phyloP scores from a whole-genome alignment of 208 protist genomes.

The Trypanosoma congolense region DNA sequence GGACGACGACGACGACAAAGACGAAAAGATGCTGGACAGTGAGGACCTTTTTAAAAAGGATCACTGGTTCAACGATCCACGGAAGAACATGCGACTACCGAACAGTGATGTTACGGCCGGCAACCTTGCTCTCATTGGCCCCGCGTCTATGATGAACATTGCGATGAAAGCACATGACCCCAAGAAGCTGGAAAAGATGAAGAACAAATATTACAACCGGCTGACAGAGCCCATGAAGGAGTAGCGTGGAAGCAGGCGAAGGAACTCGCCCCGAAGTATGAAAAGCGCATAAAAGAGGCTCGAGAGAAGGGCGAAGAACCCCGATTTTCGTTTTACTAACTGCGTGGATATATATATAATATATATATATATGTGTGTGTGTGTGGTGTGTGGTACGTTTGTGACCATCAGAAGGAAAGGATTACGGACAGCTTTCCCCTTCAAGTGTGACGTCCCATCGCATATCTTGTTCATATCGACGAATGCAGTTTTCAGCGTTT shows the following conservation, averaged over 20 bases:
- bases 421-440: no score
- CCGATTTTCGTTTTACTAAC: conserved; percentile 79
- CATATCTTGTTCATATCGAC: no score
- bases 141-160: conserved; percentile 87
- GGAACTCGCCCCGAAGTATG: conserved; percentile 86
- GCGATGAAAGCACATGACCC: conserved; percentile 80
- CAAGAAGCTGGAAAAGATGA: conserved; percentile 80
- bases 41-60: conserved; percentile 87
- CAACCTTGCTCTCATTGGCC: conserved; percentile 74
- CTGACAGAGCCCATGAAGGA: conserved; percentile 85
- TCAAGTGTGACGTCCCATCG: no score
- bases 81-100: conserved; percentile 74
- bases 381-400: no score
- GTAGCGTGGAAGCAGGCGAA: conserved; percentile 85
- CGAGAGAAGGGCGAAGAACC: conserved; percentile 80
- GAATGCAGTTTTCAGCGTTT: no score
- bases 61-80: conserved; percentile 82
- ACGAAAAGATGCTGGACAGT: conserved; percentile 64
- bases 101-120: conserved; percentile 80
- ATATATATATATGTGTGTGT: no score
- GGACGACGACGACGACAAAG: conserved; percentile 64
- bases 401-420: no score
- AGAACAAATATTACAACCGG: conserved; percentile 71
- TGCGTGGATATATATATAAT: background rate
- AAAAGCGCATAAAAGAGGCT: conserved; percentile 68